A percentile compares a stretch with the other conserved stretches of the same genome.
phyloP scores from a whole-genome alignment of 1,284 basidiomycete genomes.

The Malassezia pachydermatis region DNA sequence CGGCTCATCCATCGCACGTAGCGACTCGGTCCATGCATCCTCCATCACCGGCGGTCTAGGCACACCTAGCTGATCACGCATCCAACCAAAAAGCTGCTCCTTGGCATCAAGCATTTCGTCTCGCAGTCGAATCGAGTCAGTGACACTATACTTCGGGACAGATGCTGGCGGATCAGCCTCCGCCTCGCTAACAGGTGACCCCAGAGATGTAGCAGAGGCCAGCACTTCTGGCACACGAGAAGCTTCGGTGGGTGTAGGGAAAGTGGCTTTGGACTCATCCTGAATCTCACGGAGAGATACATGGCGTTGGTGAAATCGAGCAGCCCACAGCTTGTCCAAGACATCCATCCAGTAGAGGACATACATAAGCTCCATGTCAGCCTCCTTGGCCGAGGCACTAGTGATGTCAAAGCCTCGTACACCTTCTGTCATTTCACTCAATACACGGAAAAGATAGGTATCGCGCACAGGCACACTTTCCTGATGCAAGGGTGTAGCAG shows the following conservation, averaged over 20 bases:
- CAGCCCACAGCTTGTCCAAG: constrained; percentile 35
- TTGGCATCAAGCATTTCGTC: constrained; percentile 30
- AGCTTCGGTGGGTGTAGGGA: constrained; percentile 5
- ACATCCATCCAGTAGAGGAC: constrained; percentile 27
- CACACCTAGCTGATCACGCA: constrained; percentile 28
- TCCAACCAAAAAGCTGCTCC: constrained; percentile 40
- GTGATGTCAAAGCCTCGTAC: constrained; percentile 25
- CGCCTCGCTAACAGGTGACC: too few species aligned
- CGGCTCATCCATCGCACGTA: too few species aligned
- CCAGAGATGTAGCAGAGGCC: background rate
- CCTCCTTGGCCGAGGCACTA: background rate
- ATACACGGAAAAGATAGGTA: constrained; percentile 32
- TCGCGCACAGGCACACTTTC: constrained; percentile 23
- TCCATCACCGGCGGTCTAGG: constrained; percentile 29
- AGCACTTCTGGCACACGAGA: background rate
- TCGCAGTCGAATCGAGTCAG: constrained; percentile 34
- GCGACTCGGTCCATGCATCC: constrained; percentile 8
- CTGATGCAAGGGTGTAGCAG: constrained; percentile 28
- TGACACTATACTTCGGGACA: constrained; percentile 21
- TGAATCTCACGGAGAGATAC: constrained; percentile 16
- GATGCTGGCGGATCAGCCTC: background rate
- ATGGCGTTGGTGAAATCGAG: constrained; percentile 26
- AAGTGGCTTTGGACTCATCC: background rate
- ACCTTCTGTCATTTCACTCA: constrained; percentile 33
- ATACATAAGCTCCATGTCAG: constrained; percentile 20